Percentiles rank a stretch among this genome's conserved stretches.
phyloP scores from a whole-genome alignment of 352 stramenopile species.

The Phytopythium boreale region DNA sequence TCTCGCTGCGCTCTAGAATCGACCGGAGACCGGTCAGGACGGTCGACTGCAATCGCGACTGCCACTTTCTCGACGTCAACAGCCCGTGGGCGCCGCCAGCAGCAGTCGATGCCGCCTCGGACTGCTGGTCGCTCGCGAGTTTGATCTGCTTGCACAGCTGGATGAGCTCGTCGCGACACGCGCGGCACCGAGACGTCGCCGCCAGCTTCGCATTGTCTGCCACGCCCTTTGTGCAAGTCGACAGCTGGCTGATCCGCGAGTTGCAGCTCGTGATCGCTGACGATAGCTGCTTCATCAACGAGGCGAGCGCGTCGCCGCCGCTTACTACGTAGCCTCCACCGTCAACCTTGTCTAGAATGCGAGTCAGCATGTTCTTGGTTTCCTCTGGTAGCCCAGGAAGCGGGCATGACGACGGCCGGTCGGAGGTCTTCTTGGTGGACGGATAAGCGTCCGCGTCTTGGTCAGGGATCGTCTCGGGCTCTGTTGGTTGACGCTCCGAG shows the following conservation, averaged over 20 bases:
- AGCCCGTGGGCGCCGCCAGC: background rate
- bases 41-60: conserved; percentile 10
- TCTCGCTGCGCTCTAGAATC: conserved; percentile 23
- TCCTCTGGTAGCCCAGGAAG: conserved; percentile 22
- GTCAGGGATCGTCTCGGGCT: background rate
- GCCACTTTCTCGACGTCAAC: conserved; percentile 11
- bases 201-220: conserved; percentile 5
- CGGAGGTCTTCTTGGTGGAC: background rate
- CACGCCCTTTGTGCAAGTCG: conserved; percentile 2
- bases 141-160: conserved; percentile 38
- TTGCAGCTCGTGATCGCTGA: conserved; percentile 34
- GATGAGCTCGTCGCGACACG: conserved; percentile 44
- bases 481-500: background rate
- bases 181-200: conserved; percentile 27
- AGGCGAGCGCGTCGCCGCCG: conserved; percentile 4
- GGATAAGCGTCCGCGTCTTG: background rate
- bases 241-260: conserved; percentile 25
- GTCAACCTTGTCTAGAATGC: conserved; percentile 10
- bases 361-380: conserved; percentile 10
- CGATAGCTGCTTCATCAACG: conserved; percentile 14
- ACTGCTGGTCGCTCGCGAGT: conserved; percentile 7
- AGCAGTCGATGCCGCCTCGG: background rate
- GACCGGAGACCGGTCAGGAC: conserved; percentile 19
- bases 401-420: background rate
- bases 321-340: conserved; percentile 3